A percentile compares a stretch with the other conserved stretches of the same genome.
Conservation (phyloP, 2,329 filamentous ascomycete species). For the Venturia carpophila region DNA sequence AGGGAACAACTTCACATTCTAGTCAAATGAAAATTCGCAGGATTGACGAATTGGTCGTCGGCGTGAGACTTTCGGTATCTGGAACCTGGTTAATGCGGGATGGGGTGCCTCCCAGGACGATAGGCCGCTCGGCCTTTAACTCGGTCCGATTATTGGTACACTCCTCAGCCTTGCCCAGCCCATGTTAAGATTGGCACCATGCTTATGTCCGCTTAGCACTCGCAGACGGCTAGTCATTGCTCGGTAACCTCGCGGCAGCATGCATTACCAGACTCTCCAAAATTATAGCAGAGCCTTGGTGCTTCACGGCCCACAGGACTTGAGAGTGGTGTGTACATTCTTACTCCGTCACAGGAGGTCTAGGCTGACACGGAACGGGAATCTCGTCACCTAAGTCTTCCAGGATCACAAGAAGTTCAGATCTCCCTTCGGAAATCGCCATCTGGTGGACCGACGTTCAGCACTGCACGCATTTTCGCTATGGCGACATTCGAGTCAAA, state of each 20-base stretch:
- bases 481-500: constrained; percentile 75
- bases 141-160: background rate
- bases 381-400: constrained; percentile 38
- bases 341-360: constrained; percentile 42
- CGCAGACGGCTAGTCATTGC: background rate
- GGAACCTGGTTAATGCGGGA: background rate
- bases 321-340: constrained; percentile 36
- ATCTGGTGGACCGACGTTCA: constrained; percentile 68
- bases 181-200: background rate
- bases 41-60: constrained; percentile 24
- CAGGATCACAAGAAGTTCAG: constrained; percentile 50
- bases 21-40: constrained; percentile 28
- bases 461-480: constrained; percentile 81
- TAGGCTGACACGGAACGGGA: background rate
- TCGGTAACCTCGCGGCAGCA: background rate
- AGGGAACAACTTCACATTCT: constrained; percentile 23
- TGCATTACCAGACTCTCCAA: background rate
- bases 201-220: background rate
- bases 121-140: background rate
- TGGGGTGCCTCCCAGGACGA: background rate
- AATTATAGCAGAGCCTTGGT: constrained; percentile 35
- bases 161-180: background rate
- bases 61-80: background rate
- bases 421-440: constrained; percentile 57
- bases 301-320: constrained; percentile 53